Conservation (phyloP, 495 filamentous ascomycete species). For the Cetradonia linearis region DNA sequence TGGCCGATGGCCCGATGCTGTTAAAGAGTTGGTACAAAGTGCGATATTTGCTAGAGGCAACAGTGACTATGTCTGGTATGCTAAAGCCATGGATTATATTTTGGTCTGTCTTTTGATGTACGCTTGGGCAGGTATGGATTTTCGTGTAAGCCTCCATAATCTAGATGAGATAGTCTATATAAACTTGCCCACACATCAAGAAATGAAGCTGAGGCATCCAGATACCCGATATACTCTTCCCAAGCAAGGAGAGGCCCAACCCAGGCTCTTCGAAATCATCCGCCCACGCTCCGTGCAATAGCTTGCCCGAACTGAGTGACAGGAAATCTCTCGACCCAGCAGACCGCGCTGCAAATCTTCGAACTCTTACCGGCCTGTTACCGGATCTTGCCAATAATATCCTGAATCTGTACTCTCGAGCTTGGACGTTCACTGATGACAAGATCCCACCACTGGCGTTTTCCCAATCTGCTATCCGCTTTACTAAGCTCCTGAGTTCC, state of each 20-base stretch:
- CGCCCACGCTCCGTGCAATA: slow-evolving; percentile 27
- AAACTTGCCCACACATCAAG: neutral
- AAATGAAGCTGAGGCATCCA: slow-evolving; percentile 26
- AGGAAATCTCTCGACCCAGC: slow-evolving; percentile 32
- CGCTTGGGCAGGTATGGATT: slow-evolving; percentile 76
- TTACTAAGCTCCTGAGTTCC: slow-evolving; percentile 61
- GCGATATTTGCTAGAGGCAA: slow-evolving; percentile 64
- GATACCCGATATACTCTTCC: slow-evolving; percentile 55
- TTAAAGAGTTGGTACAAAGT: slow-evolving; percentile 75
- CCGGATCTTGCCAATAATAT: slow-evolving; percentile 76
- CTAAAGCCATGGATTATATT: slow-evolving; percentile 83
- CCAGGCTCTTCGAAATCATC: slow-evolving; percentile 33
- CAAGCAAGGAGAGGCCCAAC: slow-evolving; percentile 43
- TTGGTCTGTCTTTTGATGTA: slow-evolving; percentile 73
- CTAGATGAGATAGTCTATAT: slow-evolving; percentile 14
- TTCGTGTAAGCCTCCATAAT: slow-evolving; percentile 48
- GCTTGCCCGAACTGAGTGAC: slow-evolving; percentile 37
- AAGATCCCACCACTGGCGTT: slow-evolving; percentile 69
- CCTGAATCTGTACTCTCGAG: slow-evolving; percentile 67
- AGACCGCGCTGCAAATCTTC: slow-evolving; percentile 46
- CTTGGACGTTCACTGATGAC: slow-evolving; percentile 65
- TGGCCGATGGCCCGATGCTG: slow-evolving; percentile 79
- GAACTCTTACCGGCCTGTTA: slow-evolving; percentile 52
- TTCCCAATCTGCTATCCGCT: slow-evolving; percentile 72
- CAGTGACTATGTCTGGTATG: slow-evolving; percentile 93